Evolutionary conservation across 768 basidiomycete species (phyloP).

Genomic region (Sarcomyxa edulis): DNA sequence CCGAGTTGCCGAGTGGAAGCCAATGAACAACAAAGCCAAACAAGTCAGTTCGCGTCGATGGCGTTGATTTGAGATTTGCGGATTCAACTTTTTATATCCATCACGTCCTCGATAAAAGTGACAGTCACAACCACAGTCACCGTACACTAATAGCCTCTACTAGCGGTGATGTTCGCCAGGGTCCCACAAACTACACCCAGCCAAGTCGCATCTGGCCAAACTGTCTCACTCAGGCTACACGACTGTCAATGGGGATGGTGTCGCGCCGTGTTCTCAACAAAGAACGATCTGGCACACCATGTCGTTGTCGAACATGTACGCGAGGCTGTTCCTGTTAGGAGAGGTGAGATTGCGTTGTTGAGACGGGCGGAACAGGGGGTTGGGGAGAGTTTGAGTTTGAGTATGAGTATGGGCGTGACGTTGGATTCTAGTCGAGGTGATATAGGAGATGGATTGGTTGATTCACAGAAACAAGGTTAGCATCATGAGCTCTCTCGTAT

Average conservation of each 20-base stretch:
- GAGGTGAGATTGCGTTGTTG: slow-evolving; percentile 37
- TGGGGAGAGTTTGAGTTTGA: slow-evolving; percentile 30
- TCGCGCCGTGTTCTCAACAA: slow-evolving; percentile 30
- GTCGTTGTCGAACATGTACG: slow-evolving; percentile 43
- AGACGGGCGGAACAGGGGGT: slow-evolving; percentile 39
- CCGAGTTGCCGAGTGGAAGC: too few species aligned
- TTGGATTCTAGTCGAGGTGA: neutral
- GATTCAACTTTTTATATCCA: too few species aligned
- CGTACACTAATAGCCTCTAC: too few species aligned
- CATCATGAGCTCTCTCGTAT: neutral
- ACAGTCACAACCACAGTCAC: too few species aligned
- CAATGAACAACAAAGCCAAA: too few species aligned
- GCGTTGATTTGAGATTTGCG: too few species aligned
- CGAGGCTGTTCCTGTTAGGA: slow-evolving; percentile 34
- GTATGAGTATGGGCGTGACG: slow-evolving; percentile 1
- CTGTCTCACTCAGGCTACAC: too few species aligned
- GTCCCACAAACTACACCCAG: too few species aligned
- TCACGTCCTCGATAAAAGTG: too few species aligned
- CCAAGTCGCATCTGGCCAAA: too few species aligned
- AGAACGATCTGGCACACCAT: slow-evolving; percentile 37
- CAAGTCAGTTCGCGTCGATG: too few species aligned
- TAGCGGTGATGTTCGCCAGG: too few species aligned
- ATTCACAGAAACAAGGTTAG: neutral
- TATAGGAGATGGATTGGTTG: neutral
- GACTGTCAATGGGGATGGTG: slow-evolving; percentile 56